Base-by-base conservation (phyloP, 164 flowering plant species). In the Aristolochia fimbriata region DNA sequence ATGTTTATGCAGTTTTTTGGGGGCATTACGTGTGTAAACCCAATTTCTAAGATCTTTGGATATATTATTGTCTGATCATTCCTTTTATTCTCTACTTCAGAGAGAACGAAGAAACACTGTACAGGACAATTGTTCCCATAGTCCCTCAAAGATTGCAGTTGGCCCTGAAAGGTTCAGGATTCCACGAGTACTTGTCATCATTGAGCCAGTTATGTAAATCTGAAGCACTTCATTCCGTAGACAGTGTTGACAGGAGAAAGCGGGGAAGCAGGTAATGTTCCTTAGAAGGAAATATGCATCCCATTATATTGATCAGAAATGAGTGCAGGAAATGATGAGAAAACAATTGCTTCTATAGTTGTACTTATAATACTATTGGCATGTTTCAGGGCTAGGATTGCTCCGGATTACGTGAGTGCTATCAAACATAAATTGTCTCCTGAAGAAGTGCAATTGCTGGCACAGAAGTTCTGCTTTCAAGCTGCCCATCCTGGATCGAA, bases 141-240 rank as follows among this genome's bases (percentile, higher is more conserved):
- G 81, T 79, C 61, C 96, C 96, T 52, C 19, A 77, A 58, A 74
- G 69, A 73, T 68, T 74, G 27, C 72, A 65, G 68, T 64, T 82
- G 70, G 66, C 80, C 15, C 17, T 82, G 62, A 82, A 65, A 68
- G 92, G 94, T 55, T 52, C 55, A 71, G 85, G 83, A 52, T 69
- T 77, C 62, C 75, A 80, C 59, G 99, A 93, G 51, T 93, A 90
- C 73, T 64, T 79, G 48, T 83, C 97, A 60, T 76, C 81, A 15
- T 65, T 93, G 73, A 65, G 86, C 59, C 76, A 71, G 51, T 90
- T 93, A 58, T 81, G 88, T 64, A 82, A 77, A 69, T 74, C 76
- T 15, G 97, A 88, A 73, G 63, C 81, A 41, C 70, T 78, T 15
- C 85, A 87, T 25, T 55, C 82, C 49, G 73, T 81, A 15, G 59